Base-by-base conservation (phyloP, 345 rosid genomes). In the Murraya koenigii region DNA sequence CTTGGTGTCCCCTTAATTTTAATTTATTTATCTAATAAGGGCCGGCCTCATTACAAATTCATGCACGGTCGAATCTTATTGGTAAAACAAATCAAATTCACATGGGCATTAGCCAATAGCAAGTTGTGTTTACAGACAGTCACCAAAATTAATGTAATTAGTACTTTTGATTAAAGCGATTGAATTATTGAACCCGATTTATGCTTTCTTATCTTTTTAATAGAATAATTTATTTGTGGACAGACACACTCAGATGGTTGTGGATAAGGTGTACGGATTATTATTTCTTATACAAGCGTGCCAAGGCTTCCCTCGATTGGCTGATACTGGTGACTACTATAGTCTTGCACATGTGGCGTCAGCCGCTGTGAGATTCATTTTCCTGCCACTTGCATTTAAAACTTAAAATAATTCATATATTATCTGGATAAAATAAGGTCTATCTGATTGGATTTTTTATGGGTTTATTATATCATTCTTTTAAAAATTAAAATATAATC, bases 21-120 rank as follows among this genome's bases (percentile, higher is more conserved):
- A 44, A 44, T 44, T 44, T 11, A 44, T 44, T 17, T 14, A 0
- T 44, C 49, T 13, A 44, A 44, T 22, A 71, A 74, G 75, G 74
- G 9, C 32, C 17, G 35, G 22, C 56, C 58, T 35, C 6, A 64
- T 20, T 49, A 17, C 54, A 35, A 63, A 22, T 59, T 61, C 28
- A 17, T 72, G 62, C 35, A 28, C 58, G 30, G 69, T 39, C 70
- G 79, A 83, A 80, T 77, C 81, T 80, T 25, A 83, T 71, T 80
- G 83, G 78, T 68, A 79, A 65, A 41, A 59, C 33, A 58, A 71
- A 71, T 17, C 83, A 69, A 17, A 38, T 19, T 80, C 86, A 83
- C 83, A 49, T 83, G 83, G 77, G 35, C 83, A 55, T 39, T 22
- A 38, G 55, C 77, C 78, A 80, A 77, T 79, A 62, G 68, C 9